phyloP scores from a whole-genome alignment of 441 rosid genomes.

The Mallotus japonicus region DNA sequence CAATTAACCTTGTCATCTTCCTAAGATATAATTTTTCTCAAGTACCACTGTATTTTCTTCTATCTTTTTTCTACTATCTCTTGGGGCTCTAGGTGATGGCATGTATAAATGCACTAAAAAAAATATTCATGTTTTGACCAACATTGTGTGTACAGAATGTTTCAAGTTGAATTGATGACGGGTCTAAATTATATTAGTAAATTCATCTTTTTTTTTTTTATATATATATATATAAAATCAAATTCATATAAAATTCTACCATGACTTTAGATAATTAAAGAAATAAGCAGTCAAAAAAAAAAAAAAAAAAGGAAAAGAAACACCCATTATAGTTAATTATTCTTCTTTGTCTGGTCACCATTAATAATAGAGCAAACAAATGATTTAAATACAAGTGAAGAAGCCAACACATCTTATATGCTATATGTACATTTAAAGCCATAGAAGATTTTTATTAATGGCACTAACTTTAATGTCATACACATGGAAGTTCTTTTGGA shows the following conservation, averaged over 20 bases:
- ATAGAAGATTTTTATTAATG: background rate
- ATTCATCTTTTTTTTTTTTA: background rate
- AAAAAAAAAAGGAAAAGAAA: background rate
- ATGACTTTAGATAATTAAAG: background rate
- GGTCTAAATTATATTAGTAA: background rate
- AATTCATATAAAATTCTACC: too few relatives aligned
- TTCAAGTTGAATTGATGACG: too few relatives aligned
- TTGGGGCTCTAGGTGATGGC: too few relatives aligned
- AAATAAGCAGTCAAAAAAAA: too few relatives aligned
- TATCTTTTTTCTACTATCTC: too few relatives aligned
- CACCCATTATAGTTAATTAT: background rate
- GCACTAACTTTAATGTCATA: constrained; percentile 5
- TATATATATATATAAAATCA: too few relatives aligned
- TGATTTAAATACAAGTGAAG: background rate
- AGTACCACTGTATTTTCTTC: too few relatives aligned
- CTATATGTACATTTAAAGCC: constrained; percentile 3
- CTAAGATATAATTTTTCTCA: too few relatives aligned
- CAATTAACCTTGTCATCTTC: too few relatives aligned
- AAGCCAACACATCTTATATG: background rate
- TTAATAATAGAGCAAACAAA: background rate
- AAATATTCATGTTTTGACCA: too few relatives aligned
- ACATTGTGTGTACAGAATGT: too few relatives aligned
- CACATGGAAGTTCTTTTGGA: background rate
- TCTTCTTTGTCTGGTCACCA: background rate
- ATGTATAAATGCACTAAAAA: too few relatives aligned